Conservation (phyloP, 441 rosid genomes). For the Metrosideros polymorpha region DNA sequence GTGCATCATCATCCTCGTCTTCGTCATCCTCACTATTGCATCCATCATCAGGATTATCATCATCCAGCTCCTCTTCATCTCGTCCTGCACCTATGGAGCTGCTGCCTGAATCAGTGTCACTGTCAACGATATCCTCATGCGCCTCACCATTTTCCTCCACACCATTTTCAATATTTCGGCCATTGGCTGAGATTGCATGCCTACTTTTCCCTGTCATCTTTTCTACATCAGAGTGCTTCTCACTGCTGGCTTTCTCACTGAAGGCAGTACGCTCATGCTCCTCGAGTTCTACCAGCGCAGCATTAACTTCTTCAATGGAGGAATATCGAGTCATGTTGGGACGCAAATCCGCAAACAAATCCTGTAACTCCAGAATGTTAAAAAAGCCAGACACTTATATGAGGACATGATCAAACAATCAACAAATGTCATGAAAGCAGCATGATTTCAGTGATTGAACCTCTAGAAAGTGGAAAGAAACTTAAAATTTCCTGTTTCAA, state of each 20-base stretch:
- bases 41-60: constrained; percentile 68
- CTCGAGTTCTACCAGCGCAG: constrained; percentile 72
- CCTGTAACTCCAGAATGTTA: constrained; percentile 42
- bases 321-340: constrained; percentile 74
- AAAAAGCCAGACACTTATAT: not conserved
- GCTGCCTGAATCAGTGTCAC: constrained; percentile 83
- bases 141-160: constrained; percentile 63
- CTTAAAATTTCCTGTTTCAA: not conserved
- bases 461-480: not conserved
- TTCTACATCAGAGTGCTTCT: constrained; percentile 56
- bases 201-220: constrained; percentile 36
- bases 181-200: constrained; percentile 34
- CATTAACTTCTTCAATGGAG: constrained; percentile 77
- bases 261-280: constrained; percentile 60
- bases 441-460: not conserved
- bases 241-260: constrained; percentile 44
- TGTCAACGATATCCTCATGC: constrained; percentile 52
- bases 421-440: not conserved
- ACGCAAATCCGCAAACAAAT: constrained; percentile 84
- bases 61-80: constrained; percentile 80
- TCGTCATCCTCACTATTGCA: constrained; percentile 74
- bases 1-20: constrained; percentile 46
- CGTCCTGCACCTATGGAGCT: constrained; percentile 55
- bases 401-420: not conserved
- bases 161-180: constrained; percentile 33